Evolutionary conservation across 2,329 filamentous ascomycete genomes (phyloP), one percentile per base, ranked within the genome.

Genomic region (Arthrobotrys sphaeroides): DNA sequence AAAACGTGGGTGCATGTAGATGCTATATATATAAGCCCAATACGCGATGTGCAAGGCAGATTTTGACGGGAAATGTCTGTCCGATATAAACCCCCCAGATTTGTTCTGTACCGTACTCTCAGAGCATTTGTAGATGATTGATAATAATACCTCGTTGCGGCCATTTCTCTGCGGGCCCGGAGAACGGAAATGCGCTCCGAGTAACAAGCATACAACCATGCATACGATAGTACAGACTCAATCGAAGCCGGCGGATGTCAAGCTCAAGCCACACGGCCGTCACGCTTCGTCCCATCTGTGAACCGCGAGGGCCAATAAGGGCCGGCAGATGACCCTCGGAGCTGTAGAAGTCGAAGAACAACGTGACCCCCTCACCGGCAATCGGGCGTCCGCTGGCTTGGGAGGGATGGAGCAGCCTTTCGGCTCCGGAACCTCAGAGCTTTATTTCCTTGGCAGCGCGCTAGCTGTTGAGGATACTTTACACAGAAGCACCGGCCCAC

Each of bases 41-140:
- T 24, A 28, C 61, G n/a, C 62, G 57, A 74, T 28, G 47, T 33
- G 79, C 83, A 85, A 86, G 87, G 87, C 84, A 38, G 31, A 13
- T 18, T 24, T 55, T n/a, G n/a, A n/a, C 51, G 18, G 51, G n/a
- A 31, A 38, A 10, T 55, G 16, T 38, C 16, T 20, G 16, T 3
- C 28, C 31, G 51, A 38, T 24, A 22, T 38, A 55, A 55, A 55
- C 38, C 12, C 38, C 51, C 16, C n/a, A n/a, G 51, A 38, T 55
- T 31, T 51, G n/a, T 22, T 38, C n/a, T n/a, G n/a, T n/a, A n/a
- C n/a, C n/a, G 22, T 24, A 22, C 38, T 38, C 16, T 38, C 13
- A 36, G 4, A 38, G 3, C 6, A 24, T 55, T 7, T 22, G 16
- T 55, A n/a, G 18, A 7, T 24, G n/a, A 13, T n/a, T 16, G 13